Evolutionary conservation across 768 basidiomycete species (phyloP).

Genomic region (Terana coerulea): DNA sequence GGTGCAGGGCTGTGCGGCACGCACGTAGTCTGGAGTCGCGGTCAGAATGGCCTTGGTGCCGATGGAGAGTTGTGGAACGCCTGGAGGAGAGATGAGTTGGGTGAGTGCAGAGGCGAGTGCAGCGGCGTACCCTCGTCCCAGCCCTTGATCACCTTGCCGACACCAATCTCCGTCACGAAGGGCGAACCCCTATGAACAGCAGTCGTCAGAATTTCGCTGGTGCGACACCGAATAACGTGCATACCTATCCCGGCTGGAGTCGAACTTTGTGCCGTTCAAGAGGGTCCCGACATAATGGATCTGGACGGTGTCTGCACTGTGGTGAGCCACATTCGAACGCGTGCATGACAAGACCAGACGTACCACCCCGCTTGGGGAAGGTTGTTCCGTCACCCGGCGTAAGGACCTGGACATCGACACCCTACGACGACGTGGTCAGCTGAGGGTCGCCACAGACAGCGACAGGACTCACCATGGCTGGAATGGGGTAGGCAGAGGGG

Average conservation of each 20-base stretch:
- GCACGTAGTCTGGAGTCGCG: slow-evolving; percentile 74
- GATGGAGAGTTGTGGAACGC: slow-evolving; percentile 71
- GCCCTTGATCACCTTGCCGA: slow-evolving; percentile 81
- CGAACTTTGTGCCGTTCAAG: slow-evolving; percentile 58
- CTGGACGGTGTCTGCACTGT: slow-evolving; percentile 51
- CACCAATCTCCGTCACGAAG: slow-evolving; percentile 71
- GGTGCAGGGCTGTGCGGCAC: slow-evolving; percentile 26
- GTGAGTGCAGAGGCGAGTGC: background rate
- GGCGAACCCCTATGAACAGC: slow-evolving; percentile 50
- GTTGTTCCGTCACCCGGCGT: slow-evolving; percentile 55
- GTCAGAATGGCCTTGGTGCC: slow-evolving; percentile 69
- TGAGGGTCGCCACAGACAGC: background rate
- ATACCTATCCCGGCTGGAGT: slow-evolving; percentile 76
- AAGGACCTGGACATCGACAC: slow-evolving; percentile 62
- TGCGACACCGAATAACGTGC: no score
- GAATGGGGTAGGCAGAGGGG: slow-evolving; percentile 19
- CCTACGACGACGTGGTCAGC: slow-evolving; percentile 36
- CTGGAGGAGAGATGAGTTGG: slow-evolving; percentile 34
- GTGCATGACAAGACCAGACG: slow-evolving; percentile 24
- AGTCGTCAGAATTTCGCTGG: background rate
- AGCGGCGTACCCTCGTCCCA: slow-evolving; percentile 89
- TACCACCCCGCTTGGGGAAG: slow-evolving; percentile 72
- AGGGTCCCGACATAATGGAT: slow-evolving; percentile 84
- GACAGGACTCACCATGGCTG: slow-evolving; percentile 26
- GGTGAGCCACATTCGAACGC: background rate